phyloP scores from a whole-genome alignment of 2,329 filamentous ascomycete genomes.

The Colletotrichum camelliae region DNA sequence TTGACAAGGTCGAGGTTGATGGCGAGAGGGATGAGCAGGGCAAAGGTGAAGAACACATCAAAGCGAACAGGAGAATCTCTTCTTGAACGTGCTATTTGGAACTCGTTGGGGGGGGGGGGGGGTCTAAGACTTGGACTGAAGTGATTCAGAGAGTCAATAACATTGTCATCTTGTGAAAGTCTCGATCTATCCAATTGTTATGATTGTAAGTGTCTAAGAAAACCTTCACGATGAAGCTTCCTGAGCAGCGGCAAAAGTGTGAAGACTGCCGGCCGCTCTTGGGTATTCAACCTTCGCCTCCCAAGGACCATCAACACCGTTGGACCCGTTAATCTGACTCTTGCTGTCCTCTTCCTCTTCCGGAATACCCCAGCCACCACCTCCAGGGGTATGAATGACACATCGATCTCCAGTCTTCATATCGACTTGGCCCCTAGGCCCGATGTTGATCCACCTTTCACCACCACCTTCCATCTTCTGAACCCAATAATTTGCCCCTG shows the following conservation, averaged over 20 bases:
- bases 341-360: neutral
- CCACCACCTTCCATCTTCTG: constrained; percentile 23
- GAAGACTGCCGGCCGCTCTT: neutral
- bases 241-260: neutral
- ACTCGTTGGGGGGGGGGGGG: too few species aligned
- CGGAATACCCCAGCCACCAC: constrained; percentile 61
- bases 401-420: constrained; percentile 66
- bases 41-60: neutral
- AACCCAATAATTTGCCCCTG: constrained; percentile 76
- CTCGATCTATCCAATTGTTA: fast-evolving
- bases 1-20: neutral
- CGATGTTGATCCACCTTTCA: constrained; percentile 54
- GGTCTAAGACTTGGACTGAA: too few species aligned
- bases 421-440: constrained; percentile 63
- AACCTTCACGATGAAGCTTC: neutral
- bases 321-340: neutral
- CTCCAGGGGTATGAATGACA: constrained; percentile 66
- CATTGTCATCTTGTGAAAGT: neutral
- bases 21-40: fast-evolving
- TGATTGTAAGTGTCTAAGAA: fast-evolving
- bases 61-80: neutral
- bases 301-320: neutral
- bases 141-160: neutral
- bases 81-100: neutral
- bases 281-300: neutral